A percentile compares a stretch with the other conserved stretches of the same genome.
Evolutionary conservation across 2,329 filamentous ascomycete species (phyloP).

Genomic region (Talaromyces sp.): DNA sequence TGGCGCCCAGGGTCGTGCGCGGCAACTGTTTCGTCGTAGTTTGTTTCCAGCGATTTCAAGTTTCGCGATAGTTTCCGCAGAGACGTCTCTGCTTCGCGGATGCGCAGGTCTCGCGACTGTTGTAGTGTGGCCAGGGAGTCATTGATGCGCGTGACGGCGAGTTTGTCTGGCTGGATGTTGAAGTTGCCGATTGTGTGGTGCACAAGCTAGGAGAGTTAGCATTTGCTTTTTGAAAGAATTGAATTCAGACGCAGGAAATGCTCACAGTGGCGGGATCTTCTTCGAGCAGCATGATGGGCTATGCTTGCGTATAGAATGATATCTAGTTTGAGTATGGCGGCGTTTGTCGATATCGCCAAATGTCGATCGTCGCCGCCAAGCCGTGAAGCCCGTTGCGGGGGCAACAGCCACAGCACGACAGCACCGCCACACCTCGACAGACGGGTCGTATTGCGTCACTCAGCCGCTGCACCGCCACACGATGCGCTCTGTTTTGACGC

Average conservation of each 20-base stretch:
- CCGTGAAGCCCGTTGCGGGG: slow-evolving; percentile 27
- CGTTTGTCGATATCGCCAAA: neutral
- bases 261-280: slow-evolving; percentile 82
- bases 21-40: slow-evolving; percentile 70
- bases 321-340: neutral
- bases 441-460: neutral
- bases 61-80: slow-evolving; percentile 70
- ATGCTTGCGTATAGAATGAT: neutral
- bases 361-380: neutral
- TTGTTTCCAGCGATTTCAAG: slow-evolving; percentile 66
- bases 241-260: slow-evolving; percentile 5
- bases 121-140: slow-evolving; percentile 80
- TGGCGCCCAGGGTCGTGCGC: slow-evolving; percentile 74
- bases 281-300: slow-evolving; percentile 77
- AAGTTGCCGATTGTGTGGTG: slow-evolving; percentile 89
- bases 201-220: slow-evolving; percentile 61
- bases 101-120: slow-evolving; percentile 73
- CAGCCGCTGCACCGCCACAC: neutral
- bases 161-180: slow-evolving; percentile 85
- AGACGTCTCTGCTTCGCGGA: slow-evolving; percentile 62
- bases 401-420: slow-evolving; percentile 32
- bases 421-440: slow-evolving; percentile 29
- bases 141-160: slow-evolving; percentile 74
- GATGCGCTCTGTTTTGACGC: neutral
- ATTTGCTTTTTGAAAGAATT: neutral